These are phyloP conservation scores for Ambrosia trifida DNA, from an alignment of 129 eudicot genomes.

Conservation along the genomic window DNA sequence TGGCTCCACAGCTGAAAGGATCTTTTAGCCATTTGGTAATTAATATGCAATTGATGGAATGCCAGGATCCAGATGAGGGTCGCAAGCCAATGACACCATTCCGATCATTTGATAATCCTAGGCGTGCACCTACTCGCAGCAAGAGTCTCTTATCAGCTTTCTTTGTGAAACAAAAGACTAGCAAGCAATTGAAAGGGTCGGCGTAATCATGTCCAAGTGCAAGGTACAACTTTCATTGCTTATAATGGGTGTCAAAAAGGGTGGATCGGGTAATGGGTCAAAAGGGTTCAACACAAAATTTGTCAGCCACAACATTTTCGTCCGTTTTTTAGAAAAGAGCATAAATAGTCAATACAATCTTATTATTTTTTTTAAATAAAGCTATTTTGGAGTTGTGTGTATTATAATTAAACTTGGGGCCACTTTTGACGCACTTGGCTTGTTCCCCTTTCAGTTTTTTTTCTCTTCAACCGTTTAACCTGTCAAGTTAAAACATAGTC, in stretches of 20 bases:
- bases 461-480: no score
- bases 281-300: neutral
- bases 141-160: slow-evolving; percentile 80
- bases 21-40: slow-evolving; percentile 9
- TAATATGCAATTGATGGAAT: neutral
- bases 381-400: neutral
- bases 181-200: slow-evolving; percentile 25
- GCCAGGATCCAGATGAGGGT: slow-evolving; percentile 60
- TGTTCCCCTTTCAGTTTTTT: no score
- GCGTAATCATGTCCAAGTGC: slow-evolving; percentile 3
- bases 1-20: slow-evolving; percentile 13
- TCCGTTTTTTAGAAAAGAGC: neutral
- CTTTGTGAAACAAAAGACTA: slow-evolving; percentile 81
- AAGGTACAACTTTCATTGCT: slow-evolving; percentile 34
- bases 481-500: no score
- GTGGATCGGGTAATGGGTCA: neutral
- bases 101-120: slow-evolving; percentile 63
- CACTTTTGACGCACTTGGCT: no score
- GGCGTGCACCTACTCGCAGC: slow-evolving; percentile 67
- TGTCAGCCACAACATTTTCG: neutral
- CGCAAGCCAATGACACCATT: slow-evolving; percentile 65
- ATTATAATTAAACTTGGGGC: no score
- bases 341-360: neutral
- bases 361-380: no score
- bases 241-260: neutral